Conservation (phyloP, 2,329 filamentous ascomycete genomes). For the Fusarium redolens region DNA sequence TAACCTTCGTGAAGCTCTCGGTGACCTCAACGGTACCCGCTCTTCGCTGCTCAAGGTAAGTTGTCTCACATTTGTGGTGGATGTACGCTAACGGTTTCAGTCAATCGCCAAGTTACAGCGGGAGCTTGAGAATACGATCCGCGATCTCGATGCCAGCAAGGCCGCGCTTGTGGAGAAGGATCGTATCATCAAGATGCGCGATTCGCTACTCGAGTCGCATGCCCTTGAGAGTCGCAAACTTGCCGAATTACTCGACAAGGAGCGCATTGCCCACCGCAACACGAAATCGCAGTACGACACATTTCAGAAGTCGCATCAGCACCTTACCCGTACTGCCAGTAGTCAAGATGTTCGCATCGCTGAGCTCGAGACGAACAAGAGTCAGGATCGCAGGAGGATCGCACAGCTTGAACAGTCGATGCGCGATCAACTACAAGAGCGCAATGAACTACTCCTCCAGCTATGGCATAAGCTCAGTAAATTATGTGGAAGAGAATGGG, state of each 20-base stretch:
- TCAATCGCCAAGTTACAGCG: constrained; percentile 88
- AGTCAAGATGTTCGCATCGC: constrained; percentile 86
- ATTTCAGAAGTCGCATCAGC: constrained; percentile 86
- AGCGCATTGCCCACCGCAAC: constrained; percentile 84
- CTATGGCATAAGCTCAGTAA: constrained; percentile 90
- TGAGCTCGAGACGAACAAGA: constrained; percentile 85
- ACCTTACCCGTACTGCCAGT: constrained; percentile 85
- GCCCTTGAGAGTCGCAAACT: constrained; percentile 87
- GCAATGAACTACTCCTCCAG: constrained; percentile 87
- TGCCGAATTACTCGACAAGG: constrained; percentile 89
- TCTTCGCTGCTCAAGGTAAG: constrained; percentile 84
- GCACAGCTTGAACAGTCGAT: constrained; percentile 80
- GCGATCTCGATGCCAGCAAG: constrained; percentile 83
- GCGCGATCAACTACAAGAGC: constrained; percentile 87
- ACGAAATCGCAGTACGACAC: constrained; percentile 91
- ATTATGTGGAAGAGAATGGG: constrained; percentile 92
- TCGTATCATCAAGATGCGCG: constrained; percentile 87
- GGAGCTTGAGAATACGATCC: constrained; percentile 84
- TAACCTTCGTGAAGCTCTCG: constrained; percentile 86
- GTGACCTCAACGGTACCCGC: constrained; percentile 86
- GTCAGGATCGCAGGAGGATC: constrained; percentile 81
- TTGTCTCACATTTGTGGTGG: background rate
- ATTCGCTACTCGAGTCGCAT: constrained; percentile 87
- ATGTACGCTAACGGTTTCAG: constrained; percentile 53
- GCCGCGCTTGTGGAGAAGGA: constrained; percentile 89